Evolutionary conservation across 495 filamentous ascomycete genomes (phyloP), one percentile per base, ranked within the genome.

Genomic region (Podospora appendiculata): DNA sequence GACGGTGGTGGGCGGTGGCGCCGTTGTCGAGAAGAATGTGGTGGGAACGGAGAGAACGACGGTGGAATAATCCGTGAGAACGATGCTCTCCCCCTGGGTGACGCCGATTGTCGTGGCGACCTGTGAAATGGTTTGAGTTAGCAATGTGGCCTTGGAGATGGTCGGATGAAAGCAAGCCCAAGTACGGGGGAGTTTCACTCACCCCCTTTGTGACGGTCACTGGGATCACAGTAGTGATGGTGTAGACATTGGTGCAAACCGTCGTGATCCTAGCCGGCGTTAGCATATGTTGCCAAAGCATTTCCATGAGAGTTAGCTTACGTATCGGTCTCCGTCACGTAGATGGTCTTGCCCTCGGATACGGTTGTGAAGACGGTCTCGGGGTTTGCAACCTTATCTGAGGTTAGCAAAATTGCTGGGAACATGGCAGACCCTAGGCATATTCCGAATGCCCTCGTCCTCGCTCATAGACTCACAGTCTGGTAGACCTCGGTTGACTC

Each of bases 301-400:
- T 25, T 2, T 38, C 36, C 36, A 38, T 2, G 3, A 13, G 34
- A 38, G 25, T 8, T 38, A 16, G 35, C 60, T 42, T 60, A 61
- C 19, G 73, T 75, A 53, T 67, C 62, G n/a, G 73, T 76, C 58
- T 69, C 55, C 41, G 70, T 74, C 35, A 71, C 46, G 39, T 67
- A 63, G 48, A 71, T 52, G 25, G 72, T 76, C 34, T 48, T 55
- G 48, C 71, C 72, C 45, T 65, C 52, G 6, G 63, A 59, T 45
- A 76, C 64, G 25, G 73, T 76, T 11, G 72, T 69, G 56, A 68
- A 62, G 45, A 62, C 50, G 1, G 63, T 70, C 50, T 67, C 73
- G 9, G 72, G 71, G 63, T 67, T 72, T 9, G 67, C 66, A 35
- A 70, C 57, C 55, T 57, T 34, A 2, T 46, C 3, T 3, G 7